phyloP scores from a whole-genome alignment of 2,329 filamentous ascomycete genomes.

The Cercospora zeina region DNA sequence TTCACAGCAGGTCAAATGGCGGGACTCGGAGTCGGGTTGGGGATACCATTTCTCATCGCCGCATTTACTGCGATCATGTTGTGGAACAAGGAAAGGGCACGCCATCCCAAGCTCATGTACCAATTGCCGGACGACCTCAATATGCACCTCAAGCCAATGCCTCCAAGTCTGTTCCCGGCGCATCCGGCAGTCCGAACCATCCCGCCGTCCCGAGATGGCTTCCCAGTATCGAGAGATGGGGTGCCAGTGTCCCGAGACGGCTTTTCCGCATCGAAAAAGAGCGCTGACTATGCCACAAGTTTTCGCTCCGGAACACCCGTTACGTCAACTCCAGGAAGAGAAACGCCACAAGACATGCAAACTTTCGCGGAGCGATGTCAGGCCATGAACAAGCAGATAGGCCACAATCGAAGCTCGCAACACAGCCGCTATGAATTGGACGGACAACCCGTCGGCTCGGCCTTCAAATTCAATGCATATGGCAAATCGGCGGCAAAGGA shows the following conservation, averaged over 20 bases:
- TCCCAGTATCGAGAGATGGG: neutral
- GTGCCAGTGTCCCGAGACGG: neutral
- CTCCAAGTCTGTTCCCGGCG: constrained; percentile 12
- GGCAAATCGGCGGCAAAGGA: neutral
- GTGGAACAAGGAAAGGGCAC: constrained; percentile 27
- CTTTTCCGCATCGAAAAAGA: neutral
- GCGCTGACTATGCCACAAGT: constrained; percentile 1
- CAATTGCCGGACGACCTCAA: constrained; percentile 36
- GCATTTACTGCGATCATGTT: constrained; percentile 30
- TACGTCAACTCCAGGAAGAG: constrained; percentile 5
- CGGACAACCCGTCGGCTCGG: constrained; percentile 21
- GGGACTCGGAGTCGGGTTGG: constrained; percentile 35
- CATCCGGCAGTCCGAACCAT: constrained; percentile 14
- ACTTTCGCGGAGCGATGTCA: constrained; percentile 19
- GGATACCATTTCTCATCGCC: constrained; percentile 35
- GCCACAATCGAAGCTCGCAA: neutral
- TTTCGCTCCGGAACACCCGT: constrained; percentile 13
- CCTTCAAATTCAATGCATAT: constrained; percentile 7
- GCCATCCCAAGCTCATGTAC: constrained; percentile 38
- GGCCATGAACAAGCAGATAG: constrained; percentile 18
- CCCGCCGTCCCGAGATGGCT: constrained; percentile 17
- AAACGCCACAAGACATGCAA: constrained; percentile 17
- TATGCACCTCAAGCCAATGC: constrained; percentile 28
- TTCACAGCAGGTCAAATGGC: constrained; percentile 36
- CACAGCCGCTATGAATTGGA: constrained; percentile 17